Conservation (phyloP, 2,329 filamentous ascomycete genomes). For the Talaromyces sp. region DNA sequence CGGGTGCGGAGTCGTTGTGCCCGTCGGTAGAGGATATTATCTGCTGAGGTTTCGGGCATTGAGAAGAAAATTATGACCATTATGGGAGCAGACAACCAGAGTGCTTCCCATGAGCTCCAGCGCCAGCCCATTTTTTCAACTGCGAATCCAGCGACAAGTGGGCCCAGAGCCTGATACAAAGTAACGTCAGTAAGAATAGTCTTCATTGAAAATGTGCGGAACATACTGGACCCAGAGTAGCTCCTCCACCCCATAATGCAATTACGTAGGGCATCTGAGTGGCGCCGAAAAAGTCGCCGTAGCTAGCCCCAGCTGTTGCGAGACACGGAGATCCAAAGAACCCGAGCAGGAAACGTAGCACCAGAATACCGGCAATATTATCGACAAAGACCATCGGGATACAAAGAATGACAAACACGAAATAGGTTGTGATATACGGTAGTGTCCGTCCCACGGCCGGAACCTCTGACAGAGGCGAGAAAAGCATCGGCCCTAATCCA, state of each 20-base stretch:
- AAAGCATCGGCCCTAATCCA: slow-evolving; percentile 64
- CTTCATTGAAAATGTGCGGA: not conserved
- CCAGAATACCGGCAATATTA: slow-evolving; percentile 64
- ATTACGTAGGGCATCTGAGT: not conserved
- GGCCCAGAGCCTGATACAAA: slow-evolving; percentile 58
- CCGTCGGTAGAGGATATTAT: slow-evolving; percentile 63
- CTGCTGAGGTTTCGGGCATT: slow-evolving; percentile 63
- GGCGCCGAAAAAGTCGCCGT: slow-evolving; percentile 38
- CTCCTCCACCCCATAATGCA: not conserved
- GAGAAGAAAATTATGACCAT: slow-evolving; percentile 61
- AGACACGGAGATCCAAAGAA: slow-evolving; percentile 67
- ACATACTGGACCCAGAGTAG: not conserved
- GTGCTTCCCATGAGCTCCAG: slow-evolving; percentile 58
- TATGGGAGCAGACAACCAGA: slow-evolving; percentile 61
- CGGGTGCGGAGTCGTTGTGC: slow-evolving; percentile 61
- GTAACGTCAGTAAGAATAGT: slow-evolving; percentile 41
- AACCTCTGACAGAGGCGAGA: slow-evolving; percentile 66
- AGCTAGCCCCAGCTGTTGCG: slow-evolving; percentile 55
- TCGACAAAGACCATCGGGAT: slow-evolving; percentile 63
- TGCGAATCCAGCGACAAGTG: slow-evolving; percentile 61
- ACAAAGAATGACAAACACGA: slow-evolving; percentile 65
- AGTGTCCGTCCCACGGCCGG: slow-evolving; percentile 66
- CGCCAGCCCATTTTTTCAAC: slow-evolving; percentile 56
- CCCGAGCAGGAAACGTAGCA: slow-evolving; percentile 63
- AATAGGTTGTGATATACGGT: slow-evolving; percentile 66